A percentile compares a stretch with the other conserved stretches of the same genome.
phyloP scores from a whole-genome alignment of 257 asterid genomes.

The Solanum clarkiae region DNA sequence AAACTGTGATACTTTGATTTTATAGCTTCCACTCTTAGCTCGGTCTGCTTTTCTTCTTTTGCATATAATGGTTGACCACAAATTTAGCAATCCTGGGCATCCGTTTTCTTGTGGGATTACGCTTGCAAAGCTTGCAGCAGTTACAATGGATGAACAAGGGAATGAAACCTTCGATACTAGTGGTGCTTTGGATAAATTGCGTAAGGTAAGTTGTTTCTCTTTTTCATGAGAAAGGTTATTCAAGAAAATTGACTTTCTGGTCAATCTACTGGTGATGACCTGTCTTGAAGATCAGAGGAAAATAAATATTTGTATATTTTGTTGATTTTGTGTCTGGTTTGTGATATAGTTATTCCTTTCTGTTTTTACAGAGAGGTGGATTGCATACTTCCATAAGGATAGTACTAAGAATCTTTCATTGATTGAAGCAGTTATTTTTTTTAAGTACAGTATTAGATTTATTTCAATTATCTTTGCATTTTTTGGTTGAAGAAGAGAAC shows the following conservation, averaged over 20 bases:
- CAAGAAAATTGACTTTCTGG: not conserved
- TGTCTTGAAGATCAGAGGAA: not conserved
- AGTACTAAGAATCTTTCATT: not conserved
- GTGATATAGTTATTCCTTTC: not conserved
- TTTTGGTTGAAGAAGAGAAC: not conserved
- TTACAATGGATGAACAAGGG: constrained; percentile 95
- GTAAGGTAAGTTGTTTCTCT: constrained; percentile 51
- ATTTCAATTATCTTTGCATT: not conserved
- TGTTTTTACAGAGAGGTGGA: not conserved
- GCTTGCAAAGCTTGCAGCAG: constrained; percentile 97
- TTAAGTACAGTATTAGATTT: not conserved
- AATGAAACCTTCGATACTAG: constrained; percentile 97
- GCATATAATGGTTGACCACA: not conserved
- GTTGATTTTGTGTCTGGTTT: not conserved
- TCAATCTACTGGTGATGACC: not conserved
- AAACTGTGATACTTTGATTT: not conserved
- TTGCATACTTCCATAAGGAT: not conserved
- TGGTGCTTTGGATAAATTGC: constrained; percentile 95
- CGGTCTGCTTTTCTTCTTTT: constrained; percentile 1
- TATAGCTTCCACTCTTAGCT: not conserved
- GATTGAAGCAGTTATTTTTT: not conserved
- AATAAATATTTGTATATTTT: not conserved
- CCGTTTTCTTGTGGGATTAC: constrained; percentile 95
- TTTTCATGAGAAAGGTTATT: not conserved
- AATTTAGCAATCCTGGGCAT: constrained; percentile 76